These are phyloP conservation scores for Fusarium proliferatum DNA, from an alignment of 2,329 filamentous ascomycete genomes.

Conservation along the genomic window DNA sequence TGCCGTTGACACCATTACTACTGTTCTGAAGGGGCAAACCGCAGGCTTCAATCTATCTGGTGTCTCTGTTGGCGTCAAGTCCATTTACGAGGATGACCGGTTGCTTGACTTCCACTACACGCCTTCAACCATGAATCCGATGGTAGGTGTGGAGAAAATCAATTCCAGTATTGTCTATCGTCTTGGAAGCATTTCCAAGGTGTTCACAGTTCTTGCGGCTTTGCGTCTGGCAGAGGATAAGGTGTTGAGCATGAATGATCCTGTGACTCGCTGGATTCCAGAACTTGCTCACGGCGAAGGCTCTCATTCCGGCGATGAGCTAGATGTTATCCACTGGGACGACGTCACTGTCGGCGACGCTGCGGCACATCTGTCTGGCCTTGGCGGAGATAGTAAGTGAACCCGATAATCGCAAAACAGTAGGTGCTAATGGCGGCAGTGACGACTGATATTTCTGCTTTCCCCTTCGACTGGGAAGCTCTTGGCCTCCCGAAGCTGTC, in stretches of 20 bases:
- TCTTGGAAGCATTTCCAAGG: constrained; percentile 15
- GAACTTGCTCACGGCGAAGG: not conserved
- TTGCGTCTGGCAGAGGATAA: not conserved
- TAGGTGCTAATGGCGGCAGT: not conserved
- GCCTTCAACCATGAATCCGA: not conserved
- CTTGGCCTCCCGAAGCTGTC: not conserved
- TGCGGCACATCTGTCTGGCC: not conserved
- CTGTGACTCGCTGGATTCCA: not conserved
- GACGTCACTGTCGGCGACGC: not conserved
- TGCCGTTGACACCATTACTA: not conserved
- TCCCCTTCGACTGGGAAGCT: not conserved
- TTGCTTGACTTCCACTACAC: constrained; percentile 1
- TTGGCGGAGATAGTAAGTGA: constrained; percentile 4
- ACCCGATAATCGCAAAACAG: not conserved
- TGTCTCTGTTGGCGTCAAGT: constrained; percentile 1
- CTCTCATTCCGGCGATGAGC: not conserved
- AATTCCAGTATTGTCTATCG: not conserved
- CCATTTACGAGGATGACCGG: not conserved
- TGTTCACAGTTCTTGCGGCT: not conserved
- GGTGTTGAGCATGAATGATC: not conserved
- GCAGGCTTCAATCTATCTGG: not conserved
- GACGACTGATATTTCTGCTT: not conserved
- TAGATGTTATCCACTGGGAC: not conserved
- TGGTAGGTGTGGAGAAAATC: not conserved
- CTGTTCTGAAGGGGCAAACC: not conserved